These are phyloP conservation scores for Gloeostereum incarnatum DNA, from an alignment of 768 basidiomycete genomes.

Conservation along the genomic window DNA sequence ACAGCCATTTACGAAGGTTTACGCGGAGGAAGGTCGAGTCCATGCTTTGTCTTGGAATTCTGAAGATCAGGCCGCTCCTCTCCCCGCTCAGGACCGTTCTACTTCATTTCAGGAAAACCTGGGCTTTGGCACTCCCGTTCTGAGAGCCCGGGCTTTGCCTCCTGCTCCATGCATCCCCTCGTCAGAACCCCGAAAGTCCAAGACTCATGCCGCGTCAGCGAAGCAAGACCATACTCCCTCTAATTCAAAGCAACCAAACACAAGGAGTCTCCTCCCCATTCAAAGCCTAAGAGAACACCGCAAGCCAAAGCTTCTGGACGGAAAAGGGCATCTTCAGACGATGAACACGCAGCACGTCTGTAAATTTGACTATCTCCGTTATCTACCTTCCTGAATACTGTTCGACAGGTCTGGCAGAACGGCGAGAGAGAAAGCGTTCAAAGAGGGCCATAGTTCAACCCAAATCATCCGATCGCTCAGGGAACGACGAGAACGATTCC, in stretches of 20 bases:
- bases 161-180: no score
- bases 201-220: neutral
- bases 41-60: slow-evolving; percentile 20
- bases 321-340: slow-evolving; percentile 7
- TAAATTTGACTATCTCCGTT: slow-evolving; percentile 7
- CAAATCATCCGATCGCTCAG: slow-evolving; percentile 10
- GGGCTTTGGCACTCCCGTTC: slow-evolving; percentile 46
- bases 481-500: slow-evolving; percentile 8
- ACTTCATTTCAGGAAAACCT: slow-evolving; percentile 13
- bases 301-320: neutral
- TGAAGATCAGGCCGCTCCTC: slow-evolving; percentile 6
- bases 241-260: neutral
- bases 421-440: slow-evolving; percentile 52
- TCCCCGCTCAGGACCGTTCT: neutral
- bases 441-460: slow-evolving; percentile 47
- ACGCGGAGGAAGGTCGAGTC: slow-evolving; percentile 30
- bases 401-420: slow-evolving; percentile 47
- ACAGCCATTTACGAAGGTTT: slow-evolving; percentile 27
- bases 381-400: slow-evolving; percentile 1
- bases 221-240: neutral
- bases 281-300: slow-evolving; percentile 4
- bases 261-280: neutral
- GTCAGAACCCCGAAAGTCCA: slow-evolving; percentile 5
- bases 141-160: slow-evolving; percentile 34
- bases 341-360: slow-evolving; percentile 16